phyloP scores from a whole-genome alignment of 495 filamentous ascomycete genomes.

The Xylaria scruposa region DNA sequence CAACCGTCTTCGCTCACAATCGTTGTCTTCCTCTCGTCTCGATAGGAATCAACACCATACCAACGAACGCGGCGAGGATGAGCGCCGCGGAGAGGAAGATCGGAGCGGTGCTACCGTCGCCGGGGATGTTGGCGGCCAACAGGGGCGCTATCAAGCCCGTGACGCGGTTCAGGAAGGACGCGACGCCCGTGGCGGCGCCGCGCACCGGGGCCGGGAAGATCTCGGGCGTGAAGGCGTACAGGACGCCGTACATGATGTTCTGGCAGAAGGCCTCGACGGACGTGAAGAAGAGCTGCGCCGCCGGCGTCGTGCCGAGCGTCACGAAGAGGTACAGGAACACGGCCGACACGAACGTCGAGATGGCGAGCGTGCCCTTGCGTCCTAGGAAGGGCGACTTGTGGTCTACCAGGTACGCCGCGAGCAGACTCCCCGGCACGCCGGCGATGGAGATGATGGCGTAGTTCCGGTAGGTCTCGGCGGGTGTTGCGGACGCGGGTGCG shows the following conservation, averaged over 20 bases:
- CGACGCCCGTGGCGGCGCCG: constrained; percentile 79
- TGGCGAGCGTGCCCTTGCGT: constrained; percentile 72
- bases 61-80: constrained; percentile 69
- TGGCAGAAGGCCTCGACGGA: constrained; percentile 77
- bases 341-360: constrained; percentile 72
- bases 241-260: constrained; percentile 86
- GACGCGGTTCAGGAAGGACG: constrained; percentile 74
- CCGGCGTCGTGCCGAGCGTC: constrained; percentile 64
- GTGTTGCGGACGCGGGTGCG: constrained; percentile 29
- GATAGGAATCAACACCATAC: constrained; percentile 71
- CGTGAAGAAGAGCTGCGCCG: constrained; percentile 72
- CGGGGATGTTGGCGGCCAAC: constrained; percentile 72
- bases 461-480: constrained; percentile 67
- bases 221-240: constrained; percentile 86
- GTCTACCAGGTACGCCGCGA: constrained; percentile 76
- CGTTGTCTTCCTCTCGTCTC: constrained; percentile 76
- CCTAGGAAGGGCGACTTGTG: constrained; percentile 67
- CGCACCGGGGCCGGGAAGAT: constrained; percentile 81
- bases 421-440: constrained; percentile 74
- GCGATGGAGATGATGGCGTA: constrained; percentile 75
- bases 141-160: constrained; percentile 79
- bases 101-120: constrained; percentile 69
- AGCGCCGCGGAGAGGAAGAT: constrained; percentile 76
- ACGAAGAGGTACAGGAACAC: constrained; percentile 71
- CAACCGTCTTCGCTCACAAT: constrained; percentile 50